Conservation (phyloP, 2,329 filamentous ascomycete genomes). For the Botryotinia globosa region DNA sequence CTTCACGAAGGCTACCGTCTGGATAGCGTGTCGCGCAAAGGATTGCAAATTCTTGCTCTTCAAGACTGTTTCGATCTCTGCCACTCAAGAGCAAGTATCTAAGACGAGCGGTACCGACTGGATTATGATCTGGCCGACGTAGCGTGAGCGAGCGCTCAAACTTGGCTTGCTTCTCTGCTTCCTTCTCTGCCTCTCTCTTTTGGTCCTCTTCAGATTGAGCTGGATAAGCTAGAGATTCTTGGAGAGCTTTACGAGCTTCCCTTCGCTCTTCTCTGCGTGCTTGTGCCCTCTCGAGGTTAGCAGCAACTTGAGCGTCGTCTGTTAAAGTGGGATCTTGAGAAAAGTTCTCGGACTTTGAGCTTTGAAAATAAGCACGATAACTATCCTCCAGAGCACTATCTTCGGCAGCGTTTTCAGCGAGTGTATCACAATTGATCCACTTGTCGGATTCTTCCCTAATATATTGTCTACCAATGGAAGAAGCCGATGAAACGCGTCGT, state of each 20-base stretch:
- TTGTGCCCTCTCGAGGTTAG: not conserved
- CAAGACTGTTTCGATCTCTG: not conserved
- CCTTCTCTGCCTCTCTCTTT: not conserved
- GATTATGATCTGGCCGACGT: not conserved
- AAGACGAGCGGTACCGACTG: not conserved
- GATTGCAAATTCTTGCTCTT: not conserved
- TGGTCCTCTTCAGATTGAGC: not conserved
- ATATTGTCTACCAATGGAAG: not conserved
- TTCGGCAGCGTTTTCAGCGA: not conserved
- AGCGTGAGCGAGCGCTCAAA: not conserved
- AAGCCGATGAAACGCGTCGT: not conserved
- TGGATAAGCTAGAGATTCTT: not conserved
- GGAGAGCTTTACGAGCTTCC: not conserved
- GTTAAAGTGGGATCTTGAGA: not conserved
- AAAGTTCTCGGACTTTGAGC: not conserved
- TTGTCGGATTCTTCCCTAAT: not conserved
- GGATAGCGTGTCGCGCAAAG: not conserved
- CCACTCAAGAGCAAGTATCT: not conserved
- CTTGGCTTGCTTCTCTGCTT: not conserved
- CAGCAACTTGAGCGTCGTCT: not conserved
- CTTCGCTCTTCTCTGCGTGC: not conserved
- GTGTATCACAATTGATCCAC: slow-evolving; percentile 13
- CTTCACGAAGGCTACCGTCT: not conserved
- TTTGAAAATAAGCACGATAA: not conserved
- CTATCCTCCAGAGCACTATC: not conserved